phyloP scores from a whole-genome alignment of 2,329 filamentous ascomycete genomes.

The Blumeria hordei region DNA sequence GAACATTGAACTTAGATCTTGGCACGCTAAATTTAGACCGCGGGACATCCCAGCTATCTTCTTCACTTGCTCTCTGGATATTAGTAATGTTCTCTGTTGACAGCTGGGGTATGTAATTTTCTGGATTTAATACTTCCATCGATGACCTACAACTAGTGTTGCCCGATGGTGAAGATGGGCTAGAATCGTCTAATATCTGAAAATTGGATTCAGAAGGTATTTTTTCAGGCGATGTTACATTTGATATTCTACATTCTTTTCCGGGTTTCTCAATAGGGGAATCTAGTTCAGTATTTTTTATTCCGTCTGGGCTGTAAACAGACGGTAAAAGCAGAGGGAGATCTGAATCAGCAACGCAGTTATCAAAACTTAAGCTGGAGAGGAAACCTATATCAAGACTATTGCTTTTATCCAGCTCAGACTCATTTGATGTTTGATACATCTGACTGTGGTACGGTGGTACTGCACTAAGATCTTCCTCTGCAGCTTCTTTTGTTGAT shows the following conservation, averaged over 20 bases:
- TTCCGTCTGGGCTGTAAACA: not conserved
- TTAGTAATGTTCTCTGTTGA: not conserved
- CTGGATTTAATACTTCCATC: not conserved
- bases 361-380: not conserved
- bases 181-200: too few species aligned
- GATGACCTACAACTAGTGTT: not conserved
- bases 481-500: conserved; percentile 33
- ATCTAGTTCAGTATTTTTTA: not conserved
- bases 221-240: too few species aligned
- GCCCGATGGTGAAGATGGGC: too few species aligned
- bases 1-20: conserved; percentile 4
- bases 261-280: not conserved
- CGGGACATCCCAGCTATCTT: conserved; percentile 8
- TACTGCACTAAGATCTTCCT: conserved; percentile 11
- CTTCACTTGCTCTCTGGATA: conserved; percentile 1
- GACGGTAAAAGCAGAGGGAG: not conserved
- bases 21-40: conserved; percentile 11
- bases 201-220: too few species aligned
- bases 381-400: too few species aligned
- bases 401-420: not conserved
- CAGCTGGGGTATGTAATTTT: not conserved
- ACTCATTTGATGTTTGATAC: not conserved
- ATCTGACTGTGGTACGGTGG: conserved; percentile 1
- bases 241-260: too few species aligned
- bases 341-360: not conserved